These are phyloP conservation scores for Marvania coccoides DNA, from an alignment of 139 green algal species.

Conservation along the genomic window DNA sequence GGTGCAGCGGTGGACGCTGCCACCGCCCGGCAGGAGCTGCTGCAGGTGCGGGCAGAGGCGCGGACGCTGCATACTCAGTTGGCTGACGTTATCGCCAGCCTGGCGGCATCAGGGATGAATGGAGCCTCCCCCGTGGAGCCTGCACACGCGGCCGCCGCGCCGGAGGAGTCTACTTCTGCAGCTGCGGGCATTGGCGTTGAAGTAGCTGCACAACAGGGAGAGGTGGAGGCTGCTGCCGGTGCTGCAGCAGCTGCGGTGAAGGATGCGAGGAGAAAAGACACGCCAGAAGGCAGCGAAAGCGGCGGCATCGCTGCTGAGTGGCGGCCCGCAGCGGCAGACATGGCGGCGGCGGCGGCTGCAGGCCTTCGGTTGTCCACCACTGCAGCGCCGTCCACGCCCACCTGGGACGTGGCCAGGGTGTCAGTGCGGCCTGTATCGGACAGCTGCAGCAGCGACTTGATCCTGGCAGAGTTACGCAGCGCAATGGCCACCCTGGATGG, in stretches of 20 bases:
- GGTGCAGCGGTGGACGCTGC: not conserved
- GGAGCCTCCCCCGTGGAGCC: not conserved
- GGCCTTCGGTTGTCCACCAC: no score
- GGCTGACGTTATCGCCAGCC: not conserved
- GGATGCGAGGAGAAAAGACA: not conserved
- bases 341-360: no score
- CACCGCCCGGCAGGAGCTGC: not conserved
- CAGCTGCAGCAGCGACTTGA: not conserved
- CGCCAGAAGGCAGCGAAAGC: not conserved
- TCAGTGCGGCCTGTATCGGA: not conserved
- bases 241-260: not conserved
- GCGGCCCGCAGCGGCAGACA: not conserved
- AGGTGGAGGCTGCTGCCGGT: not conserved
- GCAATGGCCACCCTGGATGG: not conserved
- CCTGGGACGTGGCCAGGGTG: not conserved
- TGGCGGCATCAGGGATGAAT: not conserved
- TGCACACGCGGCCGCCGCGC: not conserved
- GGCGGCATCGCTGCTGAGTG: not conserved
- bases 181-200: not conserved
- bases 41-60: not conserved
- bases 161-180: not conserved
- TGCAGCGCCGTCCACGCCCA: not conserved
- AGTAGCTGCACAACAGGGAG: not conserved
- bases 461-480: not conserved
- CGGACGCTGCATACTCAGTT: constrained; percentile 2